Base-by-base conservation (phyloP, 495 filamentous ascomycete species). In the Penicillium soppii region DNA sequence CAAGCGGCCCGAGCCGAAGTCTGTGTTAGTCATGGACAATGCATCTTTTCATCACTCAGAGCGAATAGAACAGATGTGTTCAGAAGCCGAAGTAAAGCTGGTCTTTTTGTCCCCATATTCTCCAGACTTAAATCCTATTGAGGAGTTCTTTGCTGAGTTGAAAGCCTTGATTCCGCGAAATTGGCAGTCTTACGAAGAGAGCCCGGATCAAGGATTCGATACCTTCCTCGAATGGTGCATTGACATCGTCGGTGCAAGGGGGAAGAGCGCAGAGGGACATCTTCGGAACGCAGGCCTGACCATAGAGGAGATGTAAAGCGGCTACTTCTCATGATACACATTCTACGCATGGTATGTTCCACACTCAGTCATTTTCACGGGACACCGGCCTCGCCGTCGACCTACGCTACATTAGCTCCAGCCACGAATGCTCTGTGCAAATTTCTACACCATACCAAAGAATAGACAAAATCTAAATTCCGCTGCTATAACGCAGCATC, bases 21-120 rank as follows among this genome's bases (percentile, higher is more conserved):
- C 66, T 15, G 70, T 75, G 7, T 29, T 77, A 17, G 48, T 77
- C 20, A 75, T 73, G 61, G 74, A 77, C 45, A 74, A n/a, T n/a
- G n/a, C n/a, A n/a, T n/a, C n/a, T n/a, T n/a, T n/a, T 46, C 56
- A 77, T 50, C 57, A 61, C 44, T 59, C 47, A 9, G 56, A 68
- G 13, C 37, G 56, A 38, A 53, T 75, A 10, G 32, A 66, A 36
- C 37, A 72, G 26, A 48, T 74, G 51, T 75, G 61, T 42, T 26
- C 39, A 6, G 52, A 62, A n/a, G n/a, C n/a, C n/a, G n/a, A n/a
- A n/a, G n/a, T 75, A 0, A 67, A 56, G 39, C 43, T 73, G 1
- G 12, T 70, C 10, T 73, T 58, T 21, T 20, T 61, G 8, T 52
- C 52, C 0, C 55, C 52, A 5, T 62, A 62, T 13, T 62, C 50